These are phyloP conservation scores for Chenopodium suecicum DNA, from an alignment of 148 eudicot species.

Conservation along the genomic window DNA sequence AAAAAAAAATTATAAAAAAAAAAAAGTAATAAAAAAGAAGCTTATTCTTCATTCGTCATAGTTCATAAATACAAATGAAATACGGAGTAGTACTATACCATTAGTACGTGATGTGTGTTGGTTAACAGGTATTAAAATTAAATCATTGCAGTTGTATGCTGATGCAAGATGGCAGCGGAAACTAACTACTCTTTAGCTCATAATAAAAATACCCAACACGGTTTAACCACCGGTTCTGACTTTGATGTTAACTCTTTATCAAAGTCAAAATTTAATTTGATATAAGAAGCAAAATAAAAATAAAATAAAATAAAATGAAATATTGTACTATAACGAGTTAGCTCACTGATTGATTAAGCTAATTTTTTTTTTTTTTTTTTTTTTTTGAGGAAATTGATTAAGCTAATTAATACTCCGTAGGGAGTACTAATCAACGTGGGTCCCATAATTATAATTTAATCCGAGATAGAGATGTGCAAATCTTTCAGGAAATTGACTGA, in stretches of 20 bases:
- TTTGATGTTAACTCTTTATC: conserved; percentile 18
- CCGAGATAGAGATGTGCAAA: conserved; percentile 25
- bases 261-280: conserved; percentile 26
- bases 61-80: too few relatives aligned
- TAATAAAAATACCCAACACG: conserved; percentile 10
- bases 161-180: conserved; percentile 6
- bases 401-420: background rate
- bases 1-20: background rate
- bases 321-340: conserved; percentile 1
- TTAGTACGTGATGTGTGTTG: background rate
- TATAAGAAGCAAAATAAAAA: conserved; percentile 8
- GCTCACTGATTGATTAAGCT: background rate
- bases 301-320: background rate
- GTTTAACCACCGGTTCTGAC: conserved; percentile 31
- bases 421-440: conserved; percentile 16
- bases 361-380: too few relatives aligned
- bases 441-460: conserved; percentile 11
- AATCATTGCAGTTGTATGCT: background rate
- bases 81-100: background rate
- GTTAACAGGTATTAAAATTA: conserved; percentile 10
- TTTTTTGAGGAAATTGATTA: background rate
- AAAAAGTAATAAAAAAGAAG: background rate
- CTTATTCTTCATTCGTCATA: too few relatives aligned
- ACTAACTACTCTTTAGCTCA: conserved; percentile 17
- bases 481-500: conserved; percentile 28